phyloP scores from a whole-genome alignment of 2,329 filamentous ascomycete genomes.

The Talaromyces atroroseus region DNA sequence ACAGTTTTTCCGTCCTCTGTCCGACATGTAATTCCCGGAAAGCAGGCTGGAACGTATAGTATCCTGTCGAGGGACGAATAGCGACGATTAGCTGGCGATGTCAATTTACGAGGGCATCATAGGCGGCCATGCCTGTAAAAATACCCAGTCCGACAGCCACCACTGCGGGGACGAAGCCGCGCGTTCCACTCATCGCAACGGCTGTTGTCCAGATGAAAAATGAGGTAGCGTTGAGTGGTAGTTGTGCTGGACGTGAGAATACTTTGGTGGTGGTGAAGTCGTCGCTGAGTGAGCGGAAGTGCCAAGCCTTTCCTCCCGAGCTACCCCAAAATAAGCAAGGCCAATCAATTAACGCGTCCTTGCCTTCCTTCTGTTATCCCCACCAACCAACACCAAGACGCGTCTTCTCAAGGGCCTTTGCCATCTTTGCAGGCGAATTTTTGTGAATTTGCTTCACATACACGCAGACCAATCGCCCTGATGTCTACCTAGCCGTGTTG shows the following conservation, averaged over 20 bases:
- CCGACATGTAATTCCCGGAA: constrained; percentile 32
- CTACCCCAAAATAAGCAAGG: background rate
- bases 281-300: background rate
- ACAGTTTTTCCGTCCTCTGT: constrained; percentile 18
- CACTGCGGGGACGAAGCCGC: constrained; percentile 32
- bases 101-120: background rate
- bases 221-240: background rate
- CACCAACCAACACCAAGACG: background rate
- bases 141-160: constrained; percentile 37
- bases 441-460: background rate
- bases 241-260: background rate
- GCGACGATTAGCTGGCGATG: constrained; percentile 7
- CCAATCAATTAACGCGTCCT: background rate
- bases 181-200: constrained; percentile 27
- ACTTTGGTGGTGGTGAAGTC: background rate
- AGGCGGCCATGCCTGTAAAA: constrained; percentile 28
- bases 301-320: background rate
- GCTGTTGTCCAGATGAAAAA: background rate
- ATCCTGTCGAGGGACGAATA: constrained; percentile 25
- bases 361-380: background rate
- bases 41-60: constrained; percentile 40
- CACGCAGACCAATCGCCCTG: background rate
- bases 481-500: background rate
- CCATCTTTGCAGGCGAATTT: background rate
- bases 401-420: background rate